These are phyloP conservation scores for Candida palmyrensis DNA, from an alignment of 805 yeast species.

Conservation along the genomic window DNA sequence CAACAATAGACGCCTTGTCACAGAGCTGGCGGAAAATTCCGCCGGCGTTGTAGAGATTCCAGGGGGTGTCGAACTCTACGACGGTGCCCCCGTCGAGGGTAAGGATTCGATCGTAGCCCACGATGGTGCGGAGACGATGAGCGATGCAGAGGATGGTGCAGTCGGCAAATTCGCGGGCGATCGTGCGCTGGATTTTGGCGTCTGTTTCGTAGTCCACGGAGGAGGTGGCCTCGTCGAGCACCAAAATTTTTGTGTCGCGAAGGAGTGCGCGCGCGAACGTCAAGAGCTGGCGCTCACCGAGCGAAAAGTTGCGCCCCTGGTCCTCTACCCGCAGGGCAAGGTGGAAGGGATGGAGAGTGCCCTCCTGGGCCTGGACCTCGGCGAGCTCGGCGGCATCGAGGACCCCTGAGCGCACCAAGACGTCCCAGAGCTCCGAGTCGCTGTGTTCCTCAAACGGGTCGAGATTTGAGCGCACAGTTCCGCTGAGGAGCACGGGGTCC, in stretches of 20 bases:
- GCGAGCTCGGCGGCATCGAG: conserved; percentile 32
- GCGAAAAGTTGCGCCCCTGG: conserved; percentile 68
- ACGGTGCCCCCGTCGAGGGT: conserved; percentile 80
- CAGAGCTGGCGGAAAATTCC: conserved; percentile 72
- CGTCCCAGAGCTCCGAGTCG: conserved; percentile 54
- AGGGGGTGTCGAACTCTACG: conserved; percentile 73
- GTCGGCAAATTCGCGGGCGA: conserved; percentile 58
- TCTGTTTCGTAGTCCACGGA: conserved; percentile 87
- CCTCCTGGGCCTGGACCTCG: conserved; percentile 23
- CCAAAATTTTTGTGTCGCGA: conserved; percentile 68
- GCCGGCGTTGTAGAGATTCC: conserved; percentile 48
- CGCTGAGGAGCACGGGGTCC: conserved; percentile 63
- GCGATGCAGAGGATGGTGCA: conserved; percentile 87
- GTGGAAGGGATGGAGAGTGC: conserved; percentile 33
- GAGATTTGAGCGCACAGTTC: conserved; percentile 52
- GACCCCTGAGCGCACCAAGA: conserved; percentile 53
- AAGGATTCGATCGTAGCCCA: conserved; percentile 69
- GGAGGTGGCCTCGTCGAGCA: conserved; percentile 80
- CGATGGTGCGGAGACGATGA: conserved; percentile 72
- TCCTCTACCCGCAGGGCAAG: conserved; percentile 50
- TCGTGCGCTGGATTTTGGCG: conserved; percentile 69
- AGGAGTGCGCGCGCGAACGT: conserved; percentile 83
- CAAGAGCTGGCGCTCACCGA: conserved; percentile 74
- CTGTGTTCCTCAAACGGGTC: conserved; percentile 54
- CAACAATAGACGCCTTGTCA: conserved; percentile 40